These are phyloP conservation scores for Physcomitrium patens DNA, from an alignment of 225 moss, liverwort and hornwort species.

Conservation along the genomic window DNA sequence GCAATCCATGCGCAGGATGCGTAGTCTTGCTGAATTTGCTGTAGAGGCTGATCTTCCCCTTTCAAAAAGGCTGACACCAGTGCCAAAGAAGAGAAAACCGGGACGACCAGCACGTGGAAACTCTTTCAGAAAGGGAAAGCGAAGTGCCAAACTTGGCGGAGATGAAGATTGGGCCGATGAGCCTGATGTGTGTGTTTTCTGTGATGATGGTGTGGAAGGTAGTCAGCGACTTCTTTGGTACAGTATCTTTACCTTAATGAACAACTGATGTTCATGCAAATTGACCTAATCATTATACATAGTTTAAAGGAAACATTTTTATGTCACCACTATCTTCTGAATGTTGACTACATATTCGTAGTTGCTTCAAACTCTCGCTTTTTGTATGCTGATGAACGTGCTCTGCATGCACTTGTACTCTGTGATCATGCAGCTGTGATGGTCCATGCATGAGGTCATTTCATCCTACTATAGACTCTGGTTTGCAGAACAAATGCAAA, in stretches of 20 bases:
- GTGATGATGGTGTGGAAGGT: slow-evolving; percentile 67
- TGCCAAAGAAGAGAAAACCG: slow-evolving; percentile 41
- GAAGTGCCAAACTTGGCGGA: slow-evolving; percentile 10
- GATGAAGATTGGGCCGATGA: slow-evolving; percentile 66
- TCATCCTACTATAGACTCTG: slow-evolving; percentile 65
- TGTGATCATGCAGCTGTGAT: slow-evolving; percentile 53
- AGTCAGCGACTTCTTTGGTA: slow-evolving; percentile 56
- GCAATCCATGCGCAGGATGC: slow-evolving; percentile 54
- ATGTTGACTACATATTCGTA: too few relatives aligned
- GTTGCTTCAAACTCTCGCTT: too few relatives aligned
- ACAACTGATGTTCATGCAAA: slow-evolving; percentile 2
- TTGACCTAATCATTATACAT: neutral
- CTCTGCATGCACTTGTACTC: slow-evolving; percentile 3
- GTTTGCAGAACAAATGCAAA: slow-evolving; percentile 59
- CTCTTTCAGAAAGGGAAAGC: slow-evolving; percentile 38
- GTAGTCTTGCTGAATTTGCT: slow-evolving; percentile 54
- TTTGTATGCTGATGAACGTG: too few relatives aligned
- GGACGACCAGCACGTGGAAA: slow-evolving; percentile 44
- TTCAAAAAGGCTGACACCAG: slow-evolving; percentile 49
- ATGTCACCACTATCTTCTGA: neutral
- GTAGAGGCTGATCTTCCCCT: slow-evolving; percentile 63
- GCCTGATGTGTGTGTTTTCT: slow-evolving; percentile 61
- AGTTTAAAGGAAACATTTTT: neutral
- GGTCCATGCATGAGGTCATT: slow-evolving; percentile 67
- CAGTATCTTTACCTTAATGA: slow-evolving; percentile 4